phyloP scores from a whole-genome alignment of 495 filamentous ascomycete species.

The Schizothecium vesticola region DNA sequence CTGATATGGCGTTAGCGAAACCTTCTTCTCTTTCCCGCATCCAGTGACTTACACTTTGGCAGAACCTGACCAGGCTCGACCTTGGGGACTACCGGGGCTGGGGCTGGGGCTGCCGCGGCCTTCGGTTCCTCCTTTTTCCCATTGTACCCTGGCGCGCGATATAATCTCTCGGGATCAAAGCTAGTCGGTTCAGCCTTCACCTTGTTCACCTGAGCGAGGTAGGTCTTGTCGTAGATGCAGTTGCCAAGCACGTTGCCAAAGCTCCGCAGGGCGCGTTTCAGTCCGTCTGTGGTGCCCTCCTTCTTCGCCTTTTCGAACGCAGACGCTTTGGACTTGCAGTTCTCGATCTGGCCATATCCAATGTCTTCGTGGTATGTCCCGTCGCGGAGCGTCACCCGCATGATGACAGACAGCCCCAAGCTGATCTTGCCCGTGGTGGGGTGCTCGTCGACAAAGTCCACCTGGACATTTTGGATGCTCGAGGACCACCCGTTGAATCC shows the following conservation, averaged over 20 bases:
- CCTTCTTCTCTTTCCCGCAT: neutral
- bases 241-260: slow-evolving; percentile 97
- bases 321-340: slow-evolving; percentile 86
- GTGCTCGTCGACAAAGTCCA: slow-evolving; percentile 75
- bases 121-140: slow-evolving; percentile 48
- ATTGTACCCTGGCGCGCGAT: slow-evolving; percentile 72
- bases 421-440: slow-evolving; percentile 60
- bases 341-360: slow-evolving; percentile 92
- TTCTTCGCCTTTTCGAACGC: slow-evolving; percentile 98
- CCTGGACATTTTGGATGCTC: slow-evolving; percentile 77
- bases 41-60: neutral
- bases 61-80: neutral
- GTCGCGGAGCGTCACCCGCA: slow-evolving; percentile 83
- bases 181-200: slow-evolving; percentile 63
- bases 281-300: slow-evolving; percentile 87
- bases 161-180: slow-evolving; percentile 69
- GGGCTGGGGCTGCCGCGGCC: neutral
- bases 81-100: neutral
- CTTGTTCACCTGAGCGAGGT: slow-evolving; percentile 75
- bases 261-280: slow-evolving; percentile 83
- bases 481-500: slow-evolving; percentile 99
- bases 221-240: slow-evolving; percentile 96
- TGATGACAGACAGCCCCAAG: slow-evolving; percentile 78
- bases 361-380: slow-evolving; percentile 96
- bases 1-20: neutral